Conservation (phyloP, 331 rosid genomes). For the Phaseolus coccineus region DNA sequence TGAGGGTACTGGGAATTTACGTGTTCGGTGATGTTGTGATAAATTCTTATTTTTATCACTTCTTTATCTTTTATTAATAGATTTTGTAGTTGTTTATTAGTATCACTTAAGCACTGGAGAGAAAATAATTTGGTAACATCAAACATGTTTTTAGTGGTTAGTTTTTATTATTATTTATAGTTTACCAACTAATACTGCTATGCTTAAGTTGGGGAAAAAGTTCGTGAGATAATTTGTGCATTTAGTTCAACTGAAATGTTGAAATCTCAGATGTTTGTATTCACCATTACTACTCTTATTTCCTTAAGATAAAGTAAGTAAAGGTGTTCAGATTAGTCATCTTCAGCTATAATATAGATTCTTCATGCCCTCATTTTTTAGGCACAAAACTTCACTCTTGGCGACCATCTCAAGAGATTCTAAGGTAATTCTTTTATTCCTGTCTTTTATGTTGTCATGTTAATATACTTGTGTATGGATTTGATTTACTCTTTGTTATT, state of each 20-base stretch:
- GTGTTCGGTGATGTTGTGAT: conserved; percentile 13
- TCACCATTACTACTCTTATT: conserved; percentile 2
- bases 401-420: conserved; percentile 83
- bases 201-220: not conserved
- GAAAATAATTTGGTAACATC: conserved; percentile 22
- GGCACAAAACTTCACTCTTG: conserved; percentile 81
- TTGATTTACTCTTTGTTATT: not conserved
- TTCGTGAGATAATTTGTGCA: not conserved
- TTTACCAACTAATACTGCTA: conserved; percentile 1
- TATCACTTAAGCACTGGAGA: not conserved
- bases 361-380: conserved; percentile 51
- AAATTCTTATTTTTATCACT: not conserved
- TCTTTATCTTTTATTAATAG: not conserved
- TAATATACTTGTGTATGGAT: conserved; percentile 24
- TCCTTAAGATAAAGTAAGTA: conserved; percentile 8
- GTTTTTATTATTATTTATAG: not conserved
- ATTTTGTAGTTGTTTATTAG: not conserved
- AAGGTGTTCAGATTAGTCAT: not conserved
- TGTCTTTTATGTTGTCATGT: conserved; percentile 21
- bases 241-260: not conserved
- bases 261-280: not conserved
- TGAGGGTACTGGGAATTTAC: not conserved
- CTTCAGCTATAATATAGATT: conserved; percentile 40
- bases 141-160: conserved; percentile 18
- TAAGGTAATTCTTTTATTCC: conserved; percentile 57